These are phyloP conservation scores for Gautieria morchelliformis DNA, from an alignment of 768 basidiomycete species.

Conservation along the genomic window DNA sequence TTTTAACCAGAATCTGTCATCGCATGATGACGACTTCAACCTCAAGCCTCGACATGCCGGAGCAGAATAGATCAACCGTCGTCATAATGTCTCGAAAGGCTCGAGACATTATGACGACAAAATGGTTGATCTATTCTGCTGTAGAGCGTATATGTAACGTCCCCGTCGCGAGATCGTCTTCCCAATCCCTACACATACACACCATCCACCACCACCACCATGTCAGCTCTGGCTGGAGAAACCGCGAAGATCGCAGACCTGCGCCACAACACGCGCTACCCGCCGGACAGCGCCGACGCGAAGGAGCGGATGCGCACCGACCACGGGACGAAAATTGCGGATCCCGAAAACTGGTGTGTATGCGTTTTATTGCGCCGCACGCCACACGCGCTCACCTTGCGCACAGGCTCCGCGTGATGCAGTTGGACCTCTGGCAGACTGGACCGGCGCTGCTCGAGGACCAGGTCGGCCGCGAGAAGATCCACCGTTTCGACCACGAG, in stretches of 20 bases:
- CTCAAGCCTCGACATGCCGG: no score
- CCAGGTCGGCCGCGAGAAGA: conserved; percentile 64
- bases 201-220: no score
- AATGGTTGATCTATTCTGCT: no score
- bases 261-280: background rate
- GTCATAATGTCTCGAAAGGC: no score
- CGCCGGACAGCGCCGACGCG: background rate
- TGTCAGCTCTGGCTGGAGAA: no score
- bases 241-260: background rate
- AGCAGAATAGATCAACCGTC: no score
- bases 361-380: background rate
- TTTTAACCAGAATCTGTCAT: no score
- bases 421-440: background rate
- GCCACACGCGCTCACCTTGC: background rate
- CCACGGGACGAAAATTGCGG: conserved; percentile 44
- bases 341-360: conserved; percentile 58
- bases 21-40: no score
- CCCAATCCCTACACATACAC: no score
- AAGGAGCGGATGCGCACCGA: conserved; percentile 37
- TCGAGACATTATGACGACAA: no score
- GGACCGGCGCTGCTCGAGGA: conserved; percentile 78
- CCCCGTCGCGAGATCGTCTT: no score
- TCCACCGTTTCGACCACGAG: conserved; percentile 77
- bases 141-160: no score
- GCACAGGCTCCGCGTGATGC: background rate